Evolutionary conservation across 2,329 filamentous ascomycete species (phyloP), one percentile per base, ranked within the genome.

Genomic region (Neonectria faginata): DNA sequence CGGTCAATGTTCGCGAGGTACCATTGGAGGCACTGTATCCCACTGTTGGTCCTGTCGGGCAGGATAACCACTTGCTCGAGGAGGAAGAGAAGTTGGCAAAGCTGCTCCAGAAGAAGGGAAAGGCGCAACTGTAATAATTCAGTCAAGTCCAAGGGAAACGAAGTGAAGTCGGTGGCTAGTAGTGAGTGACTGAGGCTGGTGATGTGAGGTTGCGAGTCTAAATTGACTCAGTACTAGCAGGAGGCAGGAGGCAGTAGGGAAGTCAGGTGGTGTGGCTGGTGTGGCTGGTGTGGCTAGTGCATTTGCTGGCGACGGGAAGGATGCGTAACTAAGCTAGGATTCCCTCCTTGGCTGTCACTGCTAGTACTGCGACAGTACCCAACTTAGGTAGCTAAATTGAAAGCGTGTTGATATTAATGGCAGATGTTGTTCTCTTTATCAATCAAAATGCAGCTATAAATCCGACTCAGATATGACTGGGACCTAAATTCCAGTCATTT

Each of bases 1-100:
- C 42, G 4, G 11, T 45, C 42, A 45, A 45, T 16, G 42, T 45
- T 22, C 42, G 42, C 12, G 42, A 45, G 14, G 42, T 45, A 7
- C 42, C 42, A 7, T 45, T 45, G 20, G 42, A 45, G 42, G 42
- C 42, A 45, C 11, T 68, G 2, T 68, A 67, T 25, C 65, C 65
- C 2, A 59, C 47, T 14, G 44, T 27, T 5, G 57, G 57, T 14
- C 57, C 57, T 10, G 55, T 63, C 3, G 59, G 59, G n/a, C 42
- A 50, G 14, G 42, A 56, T 8, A 36, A 60, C 36, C 20, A 54
- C 20, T 54, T 54, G 27, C 42, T 45, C 5, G 42, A 45, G 20
- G 42, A 45, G 20, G 42, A 45, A 16, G 42, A 45, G 42, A 45
- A 45, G 42, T 45, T 45, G 18, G 12, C 42, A 12, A 45, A 45